These are phyloP conservation scores for Wallacemonas collosoma DNA, from an alignment of 208 protist species.

Conservation along the genomic window DNA sequence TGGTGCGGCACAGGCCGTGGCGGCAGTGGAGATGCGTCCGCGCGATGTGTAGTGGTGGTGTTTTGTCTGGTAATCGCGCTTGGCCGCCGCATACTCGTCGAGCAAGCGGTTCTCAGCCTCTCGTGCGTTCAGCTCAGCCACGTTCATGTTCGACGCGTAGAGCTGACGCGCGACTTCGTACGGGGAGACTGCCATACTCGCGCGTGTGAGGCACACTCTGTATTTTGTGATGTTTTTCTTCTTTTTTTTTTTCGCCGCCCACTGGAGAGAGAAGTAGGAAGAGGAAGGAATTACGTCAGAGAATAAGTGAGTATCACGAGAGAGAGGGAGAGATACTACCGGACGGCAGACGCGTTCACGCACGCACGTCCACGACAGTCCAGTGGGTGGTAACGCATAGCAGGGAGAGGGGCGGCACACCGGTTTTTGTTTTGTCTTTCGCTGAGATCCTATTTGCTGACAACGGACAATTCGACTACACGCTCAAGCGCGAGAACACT, in stretches of 20 bases:
- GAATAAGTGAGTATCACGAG: no score
- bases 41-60: constrained; percentile 39
- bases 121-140: constrained; percentile 46
- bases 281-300: no score
- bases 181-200: constrained; percentile 22
- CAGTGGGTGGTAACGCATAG: no score
- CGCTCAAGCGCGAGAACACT: no score
- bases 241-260: neutral
- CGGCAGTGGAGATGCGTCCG: constrained; percentile 10
- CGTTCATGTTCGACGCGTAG: constrained; percentile 37
- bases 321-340: no score
- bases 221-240: neutral
- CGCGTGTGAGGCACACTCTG: neutral
- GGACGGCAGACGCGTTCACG: no score
- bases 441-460: no score
- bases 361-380: no score
- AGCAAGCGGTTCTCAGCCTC: constrained; percentile 6
- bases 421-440: no score
- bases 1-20: neutral
- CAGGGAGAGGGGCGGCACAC: no score
- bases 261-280: no score
- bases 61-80: constrained; percentile 36
- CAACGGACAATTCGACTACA: no score
- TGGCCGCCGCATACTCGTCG: constrained; percentile 38
- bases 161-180: constrained; percentile 28